Evolutionary conservation across 495 filamentous ascomycete genomes (phyloP).

Genomic region (Aspergillus incahuasiensis): DNA sequence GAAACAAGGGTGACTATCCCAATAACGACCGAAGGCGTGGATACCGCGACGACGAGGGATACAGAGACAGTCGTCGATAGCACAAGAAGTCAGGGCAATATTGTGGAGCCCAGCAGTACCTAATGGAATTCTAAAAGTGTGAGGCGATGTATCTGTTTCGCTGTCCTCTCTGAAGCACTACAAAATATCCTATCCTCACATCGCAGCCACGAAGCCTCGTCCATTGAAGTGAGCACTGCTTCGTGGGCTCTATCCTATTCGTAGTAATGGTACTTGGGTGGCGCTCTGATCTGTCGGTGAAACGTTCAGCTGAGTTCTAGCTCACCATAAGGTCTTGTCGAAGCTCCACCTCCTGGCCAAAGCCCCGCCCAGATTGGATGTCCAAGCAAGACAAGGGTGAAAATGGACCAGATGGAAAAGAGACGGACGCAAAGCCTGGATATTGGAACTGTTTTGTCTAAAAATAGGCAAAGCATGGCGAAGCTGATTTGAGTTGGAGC

Average conservation of each 20-base stretch:
- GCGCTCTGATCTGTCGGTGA: conserved; percentile 8
- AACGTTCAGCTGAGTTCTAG: background rate
- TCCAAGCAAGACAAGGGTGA: conserved; percentile 2
- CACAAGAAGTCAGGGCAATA: no score
- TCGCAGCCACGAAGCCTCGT: background rate
- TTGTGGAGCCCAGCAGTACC: background rate
- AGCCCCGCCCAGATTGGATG: conserved; percentile 14
- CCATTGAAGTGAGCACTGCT: conserved; percentile 1
- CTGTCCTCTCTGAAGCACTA: background rate
- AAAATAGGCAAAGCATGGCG: conserved; percentile 9
- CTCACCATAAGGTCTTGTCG: background rate
- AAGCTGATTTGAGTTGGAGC: background rate
- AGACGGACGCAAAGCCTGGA: background rate
- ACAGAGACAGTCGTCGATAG: conserved; percentile 26
- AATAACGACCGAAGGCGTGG: conserved; percentile 21
- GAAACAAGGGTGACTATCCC: conserved; percentile 11
- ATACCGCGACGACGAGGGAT: conserved; percentile 28
- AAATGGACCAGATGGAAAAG: background rate
- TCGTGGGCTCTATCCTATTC: background rate
- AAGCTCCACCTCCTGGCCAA: conserved; percentile 9
- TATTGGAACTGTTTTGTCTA: conserved; percentile 1
- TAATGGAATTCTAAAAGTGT: background rate
- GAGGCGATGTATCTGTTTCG: background rate
- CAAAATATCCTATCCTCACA: background rate
- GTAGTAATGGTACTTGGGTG: background rate